These are phyloP conservation scores for Citrullus amarus DNA, from an alignment of 306 rosid genomes.

Conservation along the genomic window DNA sequence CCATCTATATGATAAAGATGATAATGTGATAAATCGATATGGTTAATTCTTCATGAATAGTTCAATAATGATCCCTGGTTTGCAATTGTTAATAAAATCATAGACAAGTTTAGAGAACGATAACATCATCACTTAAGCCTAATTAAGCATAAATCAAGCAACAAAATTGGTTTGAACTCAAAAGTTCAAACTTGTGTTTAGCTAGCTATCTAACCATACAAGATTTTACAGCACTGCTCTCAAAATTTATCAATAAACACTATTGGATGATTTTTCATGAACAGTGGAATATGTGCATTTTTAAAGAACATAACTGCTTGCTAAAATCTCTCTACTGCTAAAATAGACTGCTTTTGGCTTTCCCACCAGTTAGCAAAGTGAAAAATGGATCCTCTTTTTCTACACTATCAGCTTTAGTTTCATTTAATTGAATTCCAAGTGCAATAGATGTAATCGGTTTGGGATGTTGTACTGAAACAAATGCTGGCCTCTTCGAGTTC, in stretches of 20 bases:
- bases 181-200: neutral
- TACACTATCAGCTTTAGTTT: conserved; percentile 14
- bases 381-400: conserved; percentile 30
- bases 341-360: conserved; percentile 33
- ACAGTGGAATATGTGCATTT: neutral
- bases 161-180: neutral
- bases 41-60: too few relatives aligned
- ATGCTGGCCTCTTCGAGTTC: conserved; percentile 44
- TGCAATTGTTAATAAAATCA: too few relatives aligned
- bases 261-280: neutral
- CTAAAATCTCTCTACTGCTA: conserved; percentile 9
- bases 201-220: neutral
- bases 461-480: conserved; percentile 43
- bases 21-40: too few relatives aligned
- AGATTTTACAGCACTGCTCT: neutral
- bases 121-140: too few relatives aligned
- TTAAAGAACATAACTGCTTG: neutral
- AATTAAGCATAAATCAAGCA: too few relatives aligned
- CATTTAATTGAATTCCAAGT: conserved; percentile 14
- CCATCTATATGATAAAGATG: too few relatives aligned
- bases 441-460: conserved; percentile 1
- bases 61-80: too few relatives aligned
- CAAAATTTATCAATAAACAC: neutral
- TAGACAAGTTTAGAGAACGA: neutral
- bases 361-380: conserved; percentile 30